phyloP scores from a whole-genome alignment of 805 yeast genomes.

The Yueomyces sp. region DNA sequence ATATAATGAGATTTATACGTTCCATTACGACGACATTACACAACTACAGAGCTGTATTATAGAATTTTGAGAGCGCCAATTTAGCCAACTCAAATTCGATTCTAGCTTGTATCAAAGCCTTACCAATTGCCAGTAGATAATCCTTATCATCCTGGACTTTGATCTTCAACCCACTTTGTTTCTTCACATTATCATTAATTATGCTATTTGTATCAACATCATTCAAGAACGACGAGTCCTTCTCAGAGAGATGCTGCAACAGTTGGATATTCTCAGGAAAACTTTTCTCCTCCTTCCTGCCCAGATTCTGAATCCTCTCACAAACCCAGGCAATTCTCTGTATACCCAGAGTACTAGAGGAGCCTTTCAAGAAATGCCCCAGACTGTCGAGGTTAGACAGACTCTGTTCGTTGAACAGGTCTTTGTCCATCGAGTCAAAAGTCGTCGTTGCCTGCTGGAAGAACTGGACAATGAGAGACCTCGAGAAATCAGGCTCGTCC shows the following conservation, averaged over 20 bases:
- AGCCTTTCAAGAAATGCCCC: slow-evolving; percentile 92
- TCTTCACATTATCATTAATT: slow-evolving; percentile 4
- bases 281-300: slow-evolving; percentile 28
- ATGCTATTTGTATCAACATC: slow-evolving; percentile 1
- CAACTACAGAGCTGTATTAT: slow-evolving; percentile 19
- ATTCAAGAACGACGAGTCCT: slow-evolving; percentile 5
- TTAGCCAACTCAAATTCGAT: slow-evolving; percentile 33
- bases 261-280: slow-evolving; percentile 8
- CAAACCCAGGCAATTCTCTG: slow-evolving; percentile 73
- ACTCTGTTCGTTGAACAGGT: slow-evolving; percentile 26
- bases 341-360: slow-evolving; percentile 88
- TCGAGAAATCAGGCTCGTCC: slow-evolving; percentile 84
- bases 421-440: slow-evolving; percentile 51
- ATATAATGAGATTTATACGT: no score
- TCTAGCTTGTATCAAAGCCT: slow-evolving; percentile 36
- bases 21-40: no score
- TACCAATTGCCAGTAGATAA: slow-evolving; percentile 29
- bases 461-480: slow-evolving; percentile 65
- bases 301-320: slow-evolving; percentile 87
- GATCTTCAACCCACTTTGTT: slow-evolving; percentile 17
- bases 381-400: slow-evolving; percentile 51
- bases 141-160: neutral
- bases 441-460: slow-evolving; percentile 83
- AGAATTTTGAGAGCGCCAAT: slow-evolving; percentile 34
- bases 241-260: slow-evolving; percentile 3